Evolutionary conservation across 2,329 filamentous ascomycete species (phyloP), one percentile per base, ranked within the genome.

Genomic region (Colletotrichum karsti): DNA sequence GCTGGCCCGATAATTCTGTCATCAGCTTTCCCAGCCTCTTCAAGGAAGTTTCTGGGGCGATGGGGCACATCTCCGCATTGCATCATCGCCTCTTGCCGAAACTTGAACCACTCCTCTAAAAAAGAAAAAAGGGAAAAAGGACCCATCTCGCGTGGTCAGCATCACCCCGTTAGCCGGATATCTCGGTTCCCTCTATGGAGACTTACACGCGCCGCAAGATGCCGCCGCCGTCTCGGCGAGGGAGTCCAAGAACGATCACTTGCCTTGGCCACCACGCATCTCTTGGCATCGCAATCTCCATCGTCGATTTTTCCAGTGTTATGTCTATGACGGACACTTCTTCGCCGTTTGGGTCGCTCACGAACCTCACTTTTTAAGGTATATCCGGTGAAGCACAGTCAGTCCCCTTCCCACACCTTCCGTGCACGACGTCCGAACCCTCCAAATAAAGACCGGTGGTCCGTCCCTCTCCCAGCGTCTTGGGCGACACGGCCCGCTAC

Each of bases 51-150:
- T 62, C 51, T 39, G 59, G 60, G 53, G 42, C 59, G 26, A 51
- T 55, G 53, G 54, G 48, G 33, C 42, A 53, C 26, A 57, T 28
- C 59, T 67, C 64, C 53, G 51, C 53, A 64, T 67, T 67, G 60
- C 64, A 64, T 67, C 64, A 67, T 67, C 42, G 26, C 30, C 42
- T 37, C 50, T 15, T 44, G 9, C 15, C 39, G 33, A 44, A 13
- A 10, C 42, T 48, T 5, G 39, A 20, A 59, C 20, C 35, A 41
- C 33, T 26, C 28, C 55, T 39, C 39, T 9, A 42, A 42, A 42
- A n/a, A n/a, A n/a, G n/a, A n/a, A n/a, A n/a, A n/a, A n/a, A n/a
- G n/a, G n/a, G n/a, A n/a, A n/a, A n/a, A n/a, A n/a, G n/a, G n/a
- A n/a, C n/a, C n/a, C n/a, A n/a, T 62, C 53, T 20, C 59, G 48